Evolutionary conservation across 495 filamentous ascomycete genomes (phyloP).

Genomic region (Terfezia claveryi): DNA sequence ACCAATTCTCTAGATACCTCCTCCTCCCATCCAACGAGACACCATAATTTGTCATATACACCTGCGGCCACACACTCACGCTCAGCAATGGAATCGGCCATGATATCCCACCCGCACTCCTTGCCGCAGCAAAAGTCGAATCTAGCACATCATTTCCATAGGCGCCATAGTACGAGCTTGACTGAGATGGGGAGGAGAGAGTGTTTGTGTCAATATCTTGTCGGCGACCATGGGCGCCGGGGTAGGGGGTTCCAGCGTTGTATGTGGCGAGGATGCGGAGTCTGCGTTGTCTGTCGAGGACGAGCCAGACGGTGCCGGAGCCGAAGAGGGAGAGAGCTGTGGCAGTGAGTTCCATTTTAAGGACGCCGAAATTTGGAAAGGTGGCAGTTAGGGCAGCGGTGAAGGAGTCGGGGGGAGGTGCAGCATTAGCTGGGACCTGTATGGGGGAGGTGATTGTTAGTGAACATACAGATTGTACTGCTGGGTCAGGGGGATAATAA

Average conservation of each 20-base stretch:
- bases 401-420: conserved; percentile 3
- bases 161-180: conserved; percentile 3
- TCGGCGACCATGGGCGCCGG: conserved; percentile 64
- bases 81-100: conserved; percentile 59
- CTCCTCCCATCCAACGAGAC: conserved; percentile 44
- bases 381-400: conserved; percentile 18
- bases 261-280: conserved; percentile 74
- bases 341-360: conserved; percentile 53
- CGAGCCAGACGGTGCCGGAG: conserved; percentile 89
- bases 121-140: conserved; percentile 33
- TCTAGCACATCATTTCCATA: not conserved
- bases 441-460: not conserved
- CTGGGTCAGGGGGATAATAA: not conserved
- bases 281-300: conserved; percentile 27
- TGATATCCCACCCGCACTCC: conserved; percentile 18
- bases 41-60: conserved; percentile 69
- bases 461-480: not conserved
- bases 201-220: conserved; percentile 51
- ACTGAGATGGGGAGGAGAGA: conserved; percentile 1
- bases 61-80: conserved; percentile 92
- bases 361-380: conserved; percentile 63
- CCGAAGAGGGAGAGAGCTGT: conserved; percentile 89
- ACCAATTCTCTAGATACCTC: conserved; percentile 58
- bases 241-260: conserved; percentile 72
- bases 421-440: conserved; percentile 3